Base-by-base conservation (phyloP, 768 basidiomycete species). In the Termitomyces sp. region DNA sequence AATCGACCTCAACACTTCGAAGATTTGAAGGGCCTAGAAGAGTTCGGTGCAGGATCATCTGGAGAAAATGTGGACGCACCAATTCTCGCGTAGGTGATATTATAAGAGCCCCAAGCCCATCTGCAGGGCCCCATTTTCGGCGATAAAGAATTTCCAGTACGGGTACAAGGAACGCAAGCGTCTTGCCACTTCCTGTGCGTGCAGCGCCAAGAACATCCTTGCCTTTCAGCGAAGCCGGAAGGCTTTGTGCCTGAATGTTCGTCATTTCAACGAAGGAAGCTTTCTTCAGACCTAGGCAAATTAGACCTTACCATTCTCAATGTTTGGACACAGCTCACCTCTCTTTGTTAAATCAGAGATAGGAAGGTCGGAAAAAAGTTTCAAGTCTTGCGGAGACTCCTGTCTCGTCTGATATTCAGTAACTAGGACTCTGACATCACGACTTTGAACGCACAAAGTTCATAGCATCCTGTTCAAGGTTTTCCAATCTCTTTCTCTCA, bases 131-230 rank as follows among this genome's bases (percentile, higher is more conserved):
- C 86, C 98, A 98, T 71, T 92, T 92, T 70, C 91, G 80, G 54
- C 90, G 83, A 72, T 90, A 90, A 51, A 99, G 76, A 54, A 97
- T 76, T 70, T 98, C 97, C 4, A 98, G 79, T 5, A 92, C 87
- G 1, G 97, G 97, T 26, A 99, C 86, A 54, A 98, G 76, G 72
- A 99, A 99, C 0, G 97, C 94, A 52, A 98, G 82, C 0, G 97
- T 98, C 74, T 99, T 98, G 20, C 96, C 97, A 36, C 90, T 92
- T 48, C 97, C 97, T 45, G 97, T 99, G 57, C 87, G 82, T 5
- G 97, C 97, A 22, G 97, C 95, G 55, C 94, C 97, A 5, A 99
- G 83, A 5, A 99, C 93, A 69, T 99, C 97, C 70, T 93, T 92
- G 22, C 97, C 94, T 48, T 96, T 93, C 2, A 99, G 77, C 16